Evolutionary conservation across 768 basidiomycete genomes (phyloP).

Genomic region (Hygrophoropsis aurantiaca): DNA sequence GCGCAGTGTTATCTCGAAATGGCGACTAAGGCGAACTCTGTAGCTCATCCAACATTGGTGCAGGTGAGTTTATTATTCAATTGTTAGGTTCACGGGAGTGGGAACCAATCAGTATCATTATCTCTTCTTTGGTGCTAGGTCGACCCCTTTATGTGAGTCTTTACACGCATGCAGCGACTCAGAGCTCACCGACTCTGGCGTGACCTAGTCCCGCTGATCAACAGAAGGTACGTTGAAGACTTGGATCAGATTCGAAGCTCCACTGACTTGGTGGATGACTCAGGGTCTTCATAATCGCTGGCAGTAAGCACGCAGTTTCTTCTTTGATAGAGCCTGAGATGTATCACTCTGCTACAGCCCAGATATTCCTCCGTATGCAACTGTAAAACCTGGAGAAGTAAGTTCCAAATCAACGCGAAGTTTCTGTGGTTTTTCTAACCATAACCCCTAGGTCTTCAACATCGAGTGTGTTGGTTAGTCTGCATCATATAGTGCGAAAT

Average conservation of each 20-base stretch:
- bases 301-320: conserved; percentile 50
- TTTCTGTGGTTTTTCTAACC: neutral
- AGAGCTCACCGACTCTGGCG: neutral
- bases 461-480: conserved; percentile 63
- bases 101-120: neutral
- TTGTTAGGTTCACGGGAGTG: neutral
- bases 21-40: conserved; percentile 64
- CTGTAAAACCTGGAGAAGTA: conserved; percentile 63
- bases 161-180: neutral
- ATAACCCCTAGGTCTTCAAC: conserved; percentile 58
- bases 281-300: conserved; percentile 72
- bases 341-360: conserved; percentile 38
- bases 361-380: conserved; percentile 60
- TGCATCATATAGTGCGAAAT: neutral
- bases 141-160: conserved; percentile 65
- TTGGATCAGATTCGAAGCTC: neutral
- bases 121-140: conserved; percentile 47
- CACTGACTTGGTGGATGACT: neutral
- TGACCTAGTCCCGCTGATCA: conserved; percentile 44
- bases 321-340: neutral
- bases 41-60: conserved; percentile 58
- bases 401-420: conserved; percentile 1
- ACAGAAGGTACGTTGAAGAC: conserved; percentile 50
- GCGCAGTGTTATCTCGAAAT: conserved; percentile 26
- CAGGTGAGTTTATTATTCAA: conserved; percentile 35